Base-by-base conservation (phyloP, 306 rosid genomes). In the Castanospermum australe region DNA sequence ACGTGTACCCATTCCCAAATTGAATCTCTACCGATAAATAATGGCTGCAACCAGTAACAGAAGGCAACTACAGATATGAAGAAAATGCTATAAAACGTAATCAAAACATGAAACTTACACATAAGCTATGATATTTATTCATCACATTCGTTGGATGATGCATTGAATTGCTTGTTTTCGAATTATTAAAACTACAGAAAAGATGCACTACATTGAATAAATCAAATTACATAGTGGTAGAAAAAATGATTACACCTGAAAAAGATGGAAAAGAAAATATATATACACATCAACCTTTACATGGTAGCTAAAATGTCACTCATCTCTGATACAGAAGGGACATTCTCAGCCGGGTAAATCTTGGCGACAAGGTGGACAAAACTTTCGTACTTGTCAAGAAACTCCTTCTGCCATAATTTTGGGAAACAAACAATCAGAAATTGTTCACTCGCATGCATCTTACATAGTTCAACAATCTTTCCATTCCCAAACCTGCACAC, bases 321-420 rank as follows among this genome's bases (percentile, higher is more conserved):
- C 93, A 93, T 85, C 77, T 93, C 98, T 41, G 56, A 28, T 7
- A 87, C 93, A 15, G 94, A 62, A 45, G 84, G 92, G 63, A 95
- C 76, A 7, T 52, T 75, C 86, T 95, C 98, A 0, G 88, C 38
- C 7, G 97, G 99, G 91, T 95, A 93, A 52, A 93, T 89, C 88
- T 89, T 95, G 77, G 89, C 87, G 15, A 87, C 92, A 39, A 95
- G 96, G 79, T 90, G 98, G 18, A 84, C 98, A 76, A 95, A 95
- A 63, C 88, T 90, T 36, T 90, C 97, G 69, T 91, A 95, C 84
- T 95, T 95, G 75, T 91, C 98, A 12, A 95, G 86, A 77, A 95
- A 95, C 62, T 95, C 99, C 83, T 93, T 95, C 99, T 95, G 97
- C 71, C 54, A 84, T 57, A 80, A 73, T 73, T 67, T 52, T 48